A percentile compares a stretch with the other conserved stretches of the same genome.
Evolutionary conservation across 805 yeast genomes (phyloP).

Genomic region (Cyberlindnera meyerae): DNA sequence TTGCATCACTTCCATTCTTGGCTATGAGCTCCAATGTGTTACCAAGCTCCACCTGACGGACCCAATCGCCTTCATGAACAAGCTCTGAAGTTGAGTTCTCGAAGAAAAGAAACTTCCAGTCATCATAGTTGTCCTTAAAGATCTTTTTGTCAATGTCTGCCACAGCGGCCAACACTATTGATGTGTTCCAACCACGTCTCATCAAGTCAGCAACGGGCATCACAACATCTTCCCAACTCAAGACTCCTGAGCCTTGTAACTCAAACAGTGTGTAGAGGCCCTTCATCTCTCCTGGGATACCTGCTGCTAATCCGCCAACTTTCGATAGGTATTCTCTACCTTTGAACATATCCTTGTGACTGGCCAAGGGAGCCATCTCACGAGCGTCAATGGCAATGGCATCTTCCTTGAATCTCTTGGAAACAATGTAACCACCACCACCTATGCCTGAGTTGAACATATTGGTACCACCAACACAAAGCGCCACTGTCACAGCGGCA

Average conservation of each 20-base stretch:
- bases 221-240: conserved; percentile 68
- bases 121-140: conserved; percentile 29
- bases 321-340: conserved; percentile 45
- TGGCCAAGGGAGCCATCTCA: conserved; percentile 72
- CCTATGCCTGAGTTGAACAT: conserved; percentile 88
- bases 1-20: conserved; percentile 65
- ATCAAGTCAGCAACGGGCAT: conserved; percentile 70
- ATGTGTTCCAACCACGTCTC: conserved; percentile 57
- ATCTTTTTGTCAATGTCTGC: conserved; percentile 34
- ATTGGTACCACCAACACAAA: conserved; percentile 82
- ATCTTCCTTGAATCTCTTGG: conserved; percentile 37
- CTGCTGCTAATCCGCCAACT: conserved; percentile 85
- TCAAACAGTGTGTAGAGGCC: conserved; percentile 66
- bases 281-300: conserved; percentile 84
- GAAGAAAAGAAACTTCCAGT: conserved; percentile 55
- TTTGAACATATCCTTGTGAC: conserved; percentile 63
- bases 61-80: conserved; percentile 50
- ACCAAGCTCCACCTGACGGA: conserved; percentile 59
- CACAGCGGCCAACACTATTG: conserved; percentile 40
- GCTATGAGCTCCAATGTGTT: conserved; percentile 66
- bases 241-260: conserved; percentile 63
- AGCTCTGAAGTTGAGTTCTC: conserved; percentile 28
- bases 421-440: conserved; percentile 69
- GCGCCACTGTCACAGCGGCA: conserved; percentile 82
- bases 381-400: conserved; percentile 75